Evolutionary conservation across 495 filamentous ascomycete species (phyloP).

Genomic region (Hypoxylon fuscum): DNA sequence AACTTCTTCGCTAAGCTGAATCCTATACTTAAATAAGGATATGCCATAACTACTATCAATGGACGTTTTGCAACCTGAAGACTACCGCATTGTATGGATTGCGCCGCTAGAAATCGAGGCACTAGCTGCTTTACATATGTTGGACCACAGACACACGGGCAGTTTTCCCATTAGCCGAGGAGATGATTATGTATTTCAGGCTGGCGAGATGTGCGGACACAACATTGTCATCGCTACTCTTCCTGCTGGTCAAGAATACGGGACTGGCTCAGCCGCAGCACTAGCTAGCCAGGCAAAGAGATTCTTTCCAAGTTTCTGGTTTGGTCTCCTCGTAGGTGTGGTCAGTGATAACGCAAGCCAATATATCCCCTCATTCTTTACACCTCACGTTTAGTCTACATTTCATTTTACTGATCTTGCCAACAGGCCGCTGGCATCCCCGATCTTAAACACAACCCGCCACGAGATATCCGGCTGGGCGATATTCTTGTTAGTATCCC

Average conservation of each 20-base stretch:
- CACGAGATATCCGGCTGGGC: constrained; percentile 52
- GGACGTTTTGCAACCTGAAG: constrained; percentile 9
- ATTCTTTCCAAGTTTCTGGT: constrained; percentile 51
- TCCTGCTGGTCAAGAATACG: constrained; percentile 48
- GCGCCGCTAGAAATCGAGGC: constrained; percentile 45
- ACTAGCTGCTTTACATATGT: constrained; percentile 38
- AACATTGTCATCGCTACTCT: constrained; percentile 54
- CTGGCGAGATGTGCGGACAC: constrained; percentile 49
- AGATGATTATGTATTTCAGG: constrained; percentile 49
- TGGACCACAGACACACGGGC: constrained; percentile 36
- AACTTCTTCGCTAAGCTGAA: too few relatives aligned
- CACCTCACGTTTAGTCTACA: constrained; percentile 1
- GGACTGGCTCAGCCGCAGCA: constrained; percentile 48
- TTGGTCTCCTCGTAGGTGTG: constrained; percentile 51
- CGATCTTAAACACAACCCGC: constrained; percentile 30
- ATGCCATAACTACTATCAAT: neutral
- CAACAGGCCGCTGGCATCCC: constrained; percentile 19
- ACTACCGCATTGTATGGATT: constrained; percentile 43
- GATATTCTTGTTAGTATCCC: constrained; percentile 49
- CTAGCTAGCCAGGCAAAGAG: constrained; percentile 50
- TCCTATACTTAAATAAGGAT: too few relatives aligned
- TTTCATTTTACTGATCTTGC: too few relatives aligned
- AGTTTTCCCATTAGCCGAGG: constrained; percentile 23
- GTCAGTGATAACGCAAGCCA: constrained; percentile 37
- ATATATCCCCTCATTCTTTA: neutral